Evolutionary conservation across 2,329 filamentous ascomycete species (phyloP).

Genomic region (Aspergillus pseudoglaucus): DNA sequence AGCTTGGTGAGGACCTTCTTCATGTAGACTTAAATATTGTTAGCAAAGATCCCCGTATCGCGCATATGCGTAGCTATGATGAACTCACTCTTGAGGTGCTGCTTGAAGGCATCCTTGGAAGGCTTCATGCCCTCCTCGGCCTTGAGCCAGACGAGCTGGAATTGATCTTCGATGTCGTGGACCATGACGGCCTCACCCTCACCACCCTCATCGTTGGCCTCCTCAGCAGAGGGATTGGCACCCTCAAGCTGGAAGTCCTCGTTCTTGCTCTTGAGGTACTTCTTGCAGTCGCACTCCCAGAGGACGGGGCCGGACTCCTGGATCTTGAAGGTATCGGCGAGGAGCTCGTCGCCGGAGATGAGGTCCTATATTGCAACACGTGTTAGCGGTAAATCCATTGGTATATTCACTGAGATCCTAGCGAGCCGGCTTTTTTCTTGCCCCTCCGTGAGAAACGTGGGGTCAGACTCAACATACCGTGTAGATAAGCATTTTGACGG

Average conservation of each 20-base stretch:
- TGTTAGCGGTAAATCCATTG: background rate
- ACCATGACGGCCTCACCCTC: slow-evolving; percentile 64
- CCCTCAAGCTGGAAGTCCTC: slow-evolving; percentile 62
- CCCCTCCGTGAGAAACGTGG: background rate
- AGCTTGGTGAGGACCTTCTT: slow-evolving; percentile 74
- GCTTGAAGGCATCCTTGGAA: slow-evolving; percentile 77
- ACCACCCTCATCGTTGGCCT: slow-evolving; percentile 59
- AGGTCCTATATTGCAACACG: slow-evolving; percentile 68
- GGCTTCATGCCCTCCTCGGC: slow-evolving; percentile 37
- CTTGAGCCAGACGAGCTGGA: slow-evolving; percentile 66
- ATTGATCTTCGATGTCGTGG: slow-evolving; percentile 89
- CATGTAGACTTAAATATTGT: slow-evolving; percentile 64
- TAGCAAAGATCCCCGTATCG: background rate
- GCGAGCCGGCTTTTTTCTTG: background rate
- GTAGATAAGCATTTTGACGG: slow-evolving; percentile 67
- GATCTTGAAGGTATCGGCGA: slow-evolving; percentile 88
- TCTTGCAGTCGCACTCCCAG: slow-evolving; percentile 87
- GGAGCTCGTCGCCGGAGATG: slow-evolving; percentile 84
- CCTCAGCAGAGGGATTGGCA: slow-evolving; percentile 96
- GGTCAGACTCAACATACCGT: slow-evolving; percentile 43
- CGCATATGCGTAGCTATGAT: background rate
- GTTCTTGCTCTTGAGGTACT: slow-evolving; percentile 67
- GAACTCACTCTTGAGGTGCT: slow-evolving; percentile 73
- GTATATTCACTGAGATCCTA: background rate
- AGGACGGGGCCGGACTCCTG: slow-evolving; percentile 67